Evolutionary conservation across 495 filamentous ascomycete genomes (phyloP).

Genomic region (Talaromyces ruber): DNA sequence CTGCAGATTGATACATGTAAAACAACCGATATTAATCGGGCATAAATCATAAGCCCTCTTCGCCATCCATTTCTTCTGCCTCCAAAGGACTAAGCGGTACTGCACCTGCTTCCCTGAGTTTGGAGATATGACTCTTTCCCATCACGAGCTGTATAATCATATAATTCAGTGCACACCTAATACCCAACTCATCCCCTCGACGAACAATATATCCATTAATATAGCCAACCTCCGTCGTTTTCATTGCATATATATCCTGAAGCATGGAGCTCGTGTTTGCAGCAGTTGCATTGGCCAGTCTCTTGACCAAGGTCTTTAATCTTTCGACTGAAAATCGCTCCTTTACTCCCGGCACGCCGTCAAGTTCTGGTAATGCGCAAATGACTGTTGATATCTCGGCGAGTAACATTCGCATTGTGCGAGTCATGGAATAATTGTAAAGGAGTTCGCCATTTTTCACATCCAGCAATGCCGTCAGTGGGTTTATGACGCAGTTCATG

Average conservation of each 20-base stretch:
- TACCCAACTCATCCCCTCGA: conserved; percentile 57
- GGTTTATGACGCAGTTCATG: conserved; percentile 73
- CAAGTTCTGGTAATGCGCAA: conserved; percentile 58
- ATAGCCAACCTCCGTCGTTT: conserved; percentile 68
- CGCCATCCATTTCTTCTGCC: conserved; percentile 1
- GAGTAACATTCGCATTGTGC: conserved; percentile 53
- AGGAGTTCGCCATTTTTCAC: conserved; percentile 69
- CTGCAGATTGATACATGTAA: neutral
- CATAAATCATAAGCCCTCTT: neutral
- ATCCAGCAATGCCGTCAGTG: conserved; percentile 64
- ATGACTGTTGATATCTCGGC: conserved; percentile 58
- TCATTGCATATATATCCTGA: conserved; percentile 58
- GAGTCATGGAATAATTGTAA: conserved; percentile 44
- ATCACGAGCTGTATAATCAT: conserved; percentile 53
- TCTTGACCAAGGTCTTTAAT: conserved; percentile 45
- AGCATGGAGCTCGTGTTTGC: conserved; percentile 73
- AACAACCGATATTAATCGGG: neutral
- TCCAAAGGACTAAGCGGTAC: conserved; percentile 25
- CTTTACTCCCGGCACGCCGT: conserved; percentile 47
- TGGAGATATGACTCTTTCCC: conserved; percentile 14
- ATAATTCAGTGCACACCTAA: conserved; percentile 59
- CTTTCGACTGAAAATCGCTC: conserved; percentile 47
- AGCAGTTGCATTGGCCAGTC: conserved; percentile 51
- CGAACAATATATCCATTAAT: conserved; percentile 78
- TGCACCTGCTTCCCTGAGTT: conserved; percentile 17